Evolutionary conservation across 1,139 yeast genomes (phyloP), one percentile per base, ranked within the genome.

Genomic region (Lodderomyces jiufengensis): DNA sequence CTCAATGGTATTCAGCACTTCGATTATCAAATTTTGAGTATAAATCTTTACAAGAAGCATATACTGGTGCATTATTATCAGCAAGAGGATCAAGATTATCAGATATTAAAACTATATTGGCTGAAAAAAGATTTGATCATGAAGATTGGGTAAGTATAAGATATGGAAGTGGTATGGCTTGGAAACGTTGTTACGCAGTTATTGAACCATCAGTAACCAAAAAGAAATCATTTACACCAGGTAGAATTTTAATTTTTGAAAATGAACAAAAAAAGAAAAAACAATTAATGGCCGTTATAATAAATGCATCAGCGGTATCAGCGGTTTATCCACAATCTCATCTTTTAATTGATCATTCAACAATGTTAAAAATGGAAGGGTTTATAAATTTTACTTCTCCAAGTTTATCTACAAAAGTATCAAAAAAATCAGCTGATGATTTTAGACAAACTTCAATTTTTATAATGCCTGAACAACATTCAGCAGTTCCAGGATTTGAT

Each of bases 111-210:
- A 84, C 94, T 8, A 72, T 92, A 27, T 67, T 92, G 42, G 82
- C 95, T 1, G 95, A 86, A 49, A 84, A 92, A 22, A 78, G 92
- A 51, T 85, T 81, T 54, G 80, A 78, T 42, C 95, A 87, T 53
- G 96, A 87, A 57, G 96, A 90, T 52, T 90, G 96, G 97, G 88
- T 85, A 26, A 77, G 90, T 58, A 95, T 92, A 18, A 71, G 97
- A 46, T 90, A 90, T 58, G 97, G 97, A 11, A 78, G 94, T 12
- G 98, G 98, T 24, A 87, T 87, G 95, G 96, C 97, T 1, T 92
- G 97, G 97, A 85, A 84, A 54, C 73, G 95, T 44, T 90, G 96
- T 55, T 92, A 76, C 67, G 92, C 95, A 1, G 95, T 88, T n/a
- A 76, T 90, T 39, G 87, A 90, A 43, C 97, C 95, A 7, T 59